phyloP scores from a whole-genome alignment of 2,329 filamentous ascomycete genomes.

The Periconia digitata region DNA sequence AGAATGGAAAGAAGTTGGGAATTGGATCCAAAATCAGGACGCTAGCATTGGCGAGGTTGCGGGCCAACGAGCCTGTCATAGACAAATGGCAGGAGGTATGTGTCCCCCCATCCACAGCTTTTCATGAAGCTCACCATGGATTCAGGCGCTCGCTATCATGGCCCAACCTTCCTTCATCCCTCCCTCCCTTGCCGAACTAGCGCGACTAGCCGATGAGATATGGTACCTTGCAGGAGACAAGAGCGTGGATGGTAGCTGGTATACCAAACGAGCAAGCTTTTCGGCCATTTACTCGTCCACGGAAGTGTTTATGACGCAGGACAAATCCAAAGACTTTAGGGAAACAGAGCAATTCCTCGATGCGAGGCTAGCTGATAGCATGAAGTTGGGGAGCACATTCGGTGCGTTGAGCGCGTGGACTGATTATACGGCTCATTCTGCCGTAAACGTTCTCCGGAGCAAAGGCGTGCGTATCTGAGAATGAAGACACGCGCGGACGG shows the following conservation, averaged over 20 bases:
- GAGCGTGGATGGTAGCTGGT: conserved; percentile 85
- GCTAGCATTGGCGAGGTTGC: conserved; percentile 75
- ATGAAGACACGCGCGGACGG: background rate
- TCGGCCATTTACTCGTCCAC: conserved; percentile 68
- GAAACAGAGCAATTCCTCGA: conserved; percentile 82
- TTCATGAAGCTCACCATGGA: conserved; percentile 9
- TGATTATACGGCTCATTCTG: conserved; percentile 76
- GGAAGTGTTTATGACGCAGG: conserved; percentile 94
- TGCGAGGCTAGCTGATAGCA: conserved; percentile 70
- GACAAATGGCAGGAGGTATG: conserved; percentile 81
- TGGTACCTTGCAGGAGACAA: conserved; percentile 82
- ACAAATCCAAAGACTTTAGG: conserved; percentile 69
- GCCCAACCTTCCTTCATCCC: conserved; percentile 79
- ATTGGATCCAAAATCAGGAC: conserved; percentile 67
- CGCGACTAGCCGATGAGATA: conserved; percentile 85
- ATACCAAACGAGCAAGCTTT: conserved; percentile 68
- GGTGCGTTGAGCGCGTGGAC: conserved; percentile 72
- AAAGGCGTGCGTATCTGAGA: conserved; percentile 78
- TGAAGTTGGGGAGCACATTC: conserved; percentile 62
- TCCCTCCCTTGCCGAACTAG: conserved; percentile 75
- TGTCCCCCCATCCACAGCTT: background rate
- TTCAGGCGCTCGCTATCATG: conserved; percentile 84
- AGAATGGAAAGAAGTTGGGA: conserved; percentile 42
- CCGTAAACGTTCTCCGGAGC: conserved; percentile 81
- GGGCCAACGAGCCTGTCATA: conserved; percentile 72